Evolutionary conservation across 1,139 yeast genomes (phyloP).

Genomic region (Protomyces pachydermus): DNA sequence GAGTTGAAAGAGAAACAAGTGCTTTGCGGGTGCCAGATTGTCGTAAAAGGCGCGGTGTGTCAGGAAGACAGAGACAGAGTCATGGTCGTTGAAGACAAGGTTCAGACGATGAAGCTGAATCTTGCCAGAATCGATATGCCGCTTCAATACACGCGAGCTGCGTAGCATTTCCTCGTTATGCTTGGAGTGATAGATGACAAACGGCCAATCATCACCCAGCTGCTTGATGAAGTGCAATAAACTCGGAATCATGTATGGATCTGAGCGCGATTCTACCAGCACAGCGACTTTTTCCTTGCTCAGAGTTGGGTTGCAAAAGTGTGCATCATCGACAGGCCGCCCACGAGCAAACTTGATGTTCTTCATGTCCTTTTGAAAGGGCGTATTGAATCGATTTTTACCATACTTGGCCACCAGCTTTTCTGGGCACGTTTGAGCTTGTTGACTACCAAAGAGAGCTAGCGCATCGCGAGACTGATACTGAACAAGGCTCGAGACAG

Average conservation of each 20-base stretch:
- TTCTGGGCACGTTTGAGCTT: not conserved
- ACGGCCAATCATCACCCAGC: conserved; percentile 20
- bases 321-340: not conserved
- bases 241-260: conserved; percentile 9
- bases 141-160: not conserved
- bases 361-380: not conserved
- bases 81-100: not conserved
- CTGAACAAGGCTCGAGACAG: not conserved
- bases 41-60: conserved; percentile 13
- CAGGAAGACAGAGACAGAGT: conserved; percentile 9
- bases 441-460: not conserved
- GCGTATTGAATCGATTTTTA: not conserved
- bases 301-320: not conserved
- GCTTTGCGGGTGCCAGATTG: conserved; percentile 21
- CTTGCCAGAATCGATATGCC: conserved; percentile 13
- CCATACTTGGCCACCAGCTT: not conserved
- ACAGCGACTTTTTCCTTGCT: conserved; percentile 6
- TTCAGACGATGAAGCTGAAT: conserved; percentile 6
- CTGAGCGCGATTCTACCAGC: conserved; percentile 10
- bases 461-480: not conserved
- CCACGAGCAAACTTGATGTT: not conserved
- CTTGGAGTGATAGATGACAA: conserved; percentile 14
- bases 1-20: conserved; percentile 14
- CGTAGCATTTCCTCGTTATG: conserved; percentile 11
- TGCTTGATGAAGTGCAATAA: conserved; percentile 13